Evolutionary conservation across 140 eudicot genomes (phyloP), one percentile per base, ranked within the genome.

Genomic region (Erigeron philadelphicus): DNA sequence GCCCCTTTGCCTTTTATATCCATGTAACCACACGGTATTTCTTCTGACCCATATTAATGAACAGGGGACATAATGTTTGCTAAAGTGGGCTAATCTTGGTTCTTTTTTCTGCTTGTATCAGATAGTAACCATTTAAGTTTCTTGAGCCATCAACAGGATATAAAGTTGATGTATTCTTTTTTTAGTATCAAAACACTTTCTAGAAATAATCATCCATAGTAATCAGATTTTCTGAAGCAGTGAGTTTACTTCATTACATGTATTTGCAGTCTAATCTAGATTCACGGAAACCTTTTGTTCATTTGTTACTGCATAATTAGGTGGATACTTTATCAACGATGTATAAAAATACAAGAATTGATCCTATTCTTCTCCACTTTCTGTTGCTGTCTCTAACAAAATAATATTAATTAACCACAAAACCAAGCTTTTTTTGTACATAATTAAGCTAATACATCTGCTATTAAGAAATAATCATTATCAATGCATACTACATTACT

Each of bases 291-390:
- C 59, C 49, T 59, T 17, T 54, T 62, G 67, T 61, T 69, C 74
- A 43, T 52, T 55, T 64, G 72, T 44, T 13, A 44, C 31, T 61
- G 41, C 49, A 11, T 40, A 61, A 38, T 68, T 67, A 35, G 44
- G 68, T 72, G 67, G 66, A 62, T 53, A 74, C 49, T 56, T 44
- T 71, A 56, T 13, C 17, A 77, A 45, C 68, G 85, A 84, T 56
- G 83, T 55, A 78, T 73, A 72, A 64, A 64, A 75, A 52, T 57
- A 59, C 23, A 50, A 78, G 79, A 62, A 74, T 74, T 68, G 57
- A 78, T 78, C 86, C 71, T 44, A 68, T 78, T 40, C 84, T 66
- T 53, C 73, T 78, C 69, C 70, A 57, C 80, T 72, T 71, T 66
- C 38, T 31, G 50, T 17, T 69, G 53, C 42, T 76, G 19, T 71